Percentiles rank a stretch among this genome's conserved stretches.
These are phyloP conservation scores for Claviceps sorghi DNA, from an alignment of 2,329 filamentous ascomycete species.

Conservation along the genomic window DNA sequence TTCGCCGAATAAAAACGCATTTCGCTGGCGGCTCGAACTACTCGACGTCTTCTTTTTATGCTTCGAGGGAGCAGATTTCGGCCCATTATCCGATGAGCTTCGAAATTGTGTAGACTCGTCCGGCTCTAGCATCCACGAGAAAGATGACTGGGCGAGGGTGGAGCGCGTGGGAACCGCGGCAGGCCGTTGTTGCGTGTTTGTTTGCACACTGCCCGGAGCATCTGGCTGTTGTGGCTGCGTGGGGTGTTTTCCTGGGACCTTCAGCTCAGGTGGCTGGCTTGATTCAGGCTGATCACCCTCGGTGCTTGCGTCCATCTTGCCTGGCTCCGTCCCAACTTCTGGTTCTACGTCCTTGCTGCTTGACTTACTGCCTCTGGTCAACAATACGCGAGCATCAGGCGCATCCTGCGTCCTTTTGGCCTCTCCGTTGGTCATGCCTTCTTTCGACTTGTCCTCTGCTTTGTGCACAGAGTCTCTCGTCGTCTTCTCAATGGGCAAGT, in stretches of 20 bases:
- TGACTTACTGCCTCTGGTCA: not conserved
- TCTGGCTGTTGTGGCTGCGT: not conserved
- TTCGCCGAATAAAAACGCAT: constrained; percentile 47
- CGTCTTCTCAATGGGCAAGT: not conserved
- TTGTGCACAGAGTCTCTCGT: not conserved
- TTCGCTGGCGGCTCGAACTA: constrained; percentile 36
- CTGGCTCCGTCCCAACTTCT: not conserved
- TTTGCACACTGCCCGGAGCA: not conserved
- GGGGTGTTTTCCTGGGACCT: not conserved
- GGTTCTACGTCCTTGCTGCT: not conserved
- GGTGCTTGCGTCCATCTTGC: not conserved
- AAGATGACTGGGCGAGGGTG: constrained; percentile 57
- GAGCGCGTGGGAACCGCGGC: constrained; percentile 45
- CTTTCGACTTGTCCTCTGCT: not conserved
- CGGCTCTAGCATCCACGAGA: constrained; percentile 64
- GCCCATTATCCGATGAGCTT: constrained; percentile 9
- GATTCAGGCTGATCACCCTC: not conserved
- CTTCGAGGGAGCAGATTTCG: constrained; percentile 18
- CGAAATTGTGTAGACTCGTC: constrained; percentile 22
- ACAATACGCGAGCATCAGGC: not conserved
- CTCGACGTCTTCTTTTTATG: constrained; percentile 28
- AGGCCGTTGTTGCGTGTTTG: constrained; percentile 11
- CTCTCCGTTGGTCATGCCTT: not conserved
- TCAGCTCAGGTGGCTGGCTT: not conserved
- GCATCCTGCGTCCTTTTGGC: not conserved